Percentiles rank a stretch among this genome's conserved stretches.
phyloP scores from a whole-genome alignment of 805 yeast genomes.

The Teunomyces aglyptinius region DNA sequence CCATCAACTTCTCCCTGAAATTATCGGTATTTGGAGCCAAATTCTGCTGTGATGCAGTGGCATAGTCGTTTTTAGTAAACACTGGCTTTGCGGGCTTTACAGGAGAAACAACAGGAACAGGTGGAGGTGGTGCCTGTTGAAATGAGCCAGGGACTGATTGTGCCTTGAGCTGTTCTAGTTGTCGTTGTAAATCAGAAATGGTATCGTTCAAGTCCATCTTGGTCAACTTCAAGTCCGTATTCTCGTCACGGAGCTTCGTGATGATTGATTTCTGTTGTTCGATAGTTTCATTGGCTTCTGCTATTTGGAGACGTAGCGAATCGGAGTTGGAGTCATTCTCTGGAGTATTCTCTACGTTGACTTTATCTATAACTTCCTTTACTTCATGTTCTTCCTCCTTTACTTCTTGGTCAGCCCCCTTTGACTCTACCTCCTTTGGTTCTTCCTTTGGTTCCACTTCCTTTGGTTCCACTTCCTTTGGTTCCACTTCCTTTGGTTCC shows the following conservation, averaged over 20 bases:
- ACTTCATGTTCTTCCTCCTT: constrained; percentile 2
- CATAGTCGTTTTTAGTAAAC: constrained; percentile 29
- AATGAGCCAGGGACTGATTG: constrained; percentile 5
- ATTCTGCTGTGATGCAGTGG: constrained; percentile 24
- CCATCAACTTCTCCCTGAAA: constrained; percentile 55
- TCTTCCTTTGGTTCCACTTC: not conserved
- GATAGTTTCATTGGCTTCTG: constrained; percentile 18
- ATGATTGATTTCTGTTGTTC: constrained; percentile 34
- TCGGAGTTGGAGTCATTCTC: not conserved
- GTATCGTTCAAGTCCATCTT: constrained; percentile 38
- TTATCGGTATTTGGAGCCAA: constrained; percentile 40
- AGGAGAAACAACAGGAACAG: constrained; percentile 7
- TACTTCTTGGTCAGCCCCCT: not conserved
- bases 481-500: constrained; percentile 6
- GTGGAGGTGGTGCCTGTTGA: constrained; percentile 5
- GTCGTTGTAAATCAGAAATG: constrained; percentile 27
- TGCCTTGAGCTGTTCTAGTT: constrained; percentile 15
- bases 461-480: constrained; percentile 1
- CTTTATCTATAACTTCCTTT: not conserved
- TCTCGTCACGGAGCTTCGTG: constrained; percentile 37
- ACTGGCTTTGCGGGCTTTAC: constrained; percentile 29
- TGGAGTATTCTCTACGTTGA: no score
- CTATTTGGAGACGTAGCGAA: not conserved
- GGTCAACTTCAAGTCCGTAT: constrained; percentile 39
- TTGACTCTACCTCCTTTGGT: constrained; percentile 4